Evolutionary conservation across 257 asterid species (phyloP).

Genomic region (Primulina tabacum): DNA sequence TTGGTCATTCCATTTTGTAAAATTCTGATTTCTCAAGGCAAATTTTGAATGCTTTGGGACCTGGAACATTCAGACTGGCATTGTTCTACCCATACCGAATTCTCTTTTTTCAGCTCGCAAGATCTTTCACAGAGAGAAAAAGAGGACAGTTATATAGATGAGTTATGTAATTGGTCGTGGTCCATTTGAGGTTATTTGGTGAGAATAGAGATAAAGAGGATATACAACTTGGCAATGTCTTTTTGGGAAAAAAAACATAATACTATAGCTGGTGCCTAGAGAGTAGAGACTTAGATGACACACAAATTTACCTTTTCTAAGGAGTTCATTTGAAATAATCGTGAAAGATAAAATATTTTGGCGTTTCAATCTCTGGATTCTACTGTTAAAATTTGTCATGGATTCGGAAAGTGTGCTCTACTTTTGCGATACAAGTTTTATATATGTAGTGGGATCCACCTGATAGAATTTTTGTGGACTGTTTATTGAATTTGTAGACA

Average conservation of each 20-base stretch:
- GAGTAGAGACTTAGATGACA: not conserved
- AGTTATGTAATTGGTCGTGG: not conserved
- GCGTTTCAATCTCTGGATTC: not conserved
- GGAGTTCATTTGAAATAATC: too few species aligned
- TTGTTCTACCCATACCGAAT: not conserved
- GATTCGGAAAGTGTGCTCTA: not conserved
- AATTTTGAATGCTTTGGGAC: not conserved
- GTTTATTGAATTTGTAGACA: conserved; percentile 9
- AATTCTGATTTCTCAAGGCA: not conserved
- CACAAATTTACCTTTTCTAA: not conserved
- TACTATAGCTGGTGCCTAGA: not conserved
- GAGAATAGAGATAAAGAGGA: not conserved
- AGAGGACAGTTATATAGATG: too few species aligned
- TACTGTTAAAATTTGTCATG: not conserved
- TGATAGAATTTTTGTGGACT: not conserved
- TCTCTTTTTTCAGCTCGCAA: not conserved
- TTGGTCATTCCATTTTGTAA: not conserved
- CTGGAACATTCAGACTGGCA: conserved; percentile 10
- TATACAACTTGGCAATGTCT: conserved; percentile 1
- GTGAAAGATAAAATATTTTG: not conserved
- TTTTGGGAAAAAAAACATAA: not conserved
- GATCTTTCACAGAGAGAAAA: too few species aligned
- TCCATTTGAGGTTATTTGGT: not conserved
- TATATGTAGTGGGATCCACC: not conserved
- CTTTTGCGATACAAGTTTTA: not conserved